Base-by-base conservation (phyloP, 2,329 filamentous ascomycete species). In the Leptographium radiaticola region DNA sequence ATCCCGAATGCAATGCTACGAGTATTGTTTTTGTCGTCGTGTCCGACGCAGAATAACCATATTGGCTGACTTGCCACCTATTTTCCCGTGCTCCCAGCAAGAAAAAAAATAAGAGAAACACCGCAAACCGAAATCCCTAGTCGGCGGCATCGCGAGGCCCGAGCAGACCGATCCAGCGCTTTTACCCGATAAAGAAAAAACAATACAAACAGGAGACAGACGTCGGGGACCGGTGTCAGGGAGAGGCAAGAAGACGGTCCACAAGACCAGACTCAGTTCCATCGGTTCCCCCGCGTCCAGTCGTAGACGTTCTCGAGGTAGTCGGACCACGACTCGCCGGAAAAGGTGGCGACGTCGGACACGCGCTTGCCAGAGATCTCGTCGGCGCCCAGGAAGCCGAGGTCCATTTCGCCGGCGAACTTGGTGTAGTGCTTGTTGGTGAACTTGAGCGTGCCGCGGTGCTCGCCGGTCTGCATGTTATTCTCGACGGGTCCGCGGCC, bases 381-480 rank as follows among this genome's bases (percentile, higher is more conserved):
- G 51, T 52, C 48, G 3, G 50, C 59, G 33, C 57, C 60, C 9
- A 63, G 57, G 31, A 61, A 60, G n/a, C 51, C 42, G 11, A 65
- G 53, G 52, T 61, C 56, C 51, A 61, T 60, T 48, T 59, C 51
- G 49, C 60, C 63, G 0, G 57, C 43, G 49, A 65, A 64, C 36
- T 56, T 60, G 31, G 59, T 60, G 59, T 62, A 65, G 49, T 61
- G 58, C 36, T 61, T 57, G 53, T 62, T 61, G 2, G 58, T 52
- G 44, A 64, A 66, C 42, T 55, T 61, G 57, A 66, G 59, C 20
- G 56, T 57, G 13, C 64, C 64, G 1, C 58, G 49, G 36, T 60
- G 54, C n/a, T 60, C 58, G 8, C 54, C 40, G 6, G 51, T 51
- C 46, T 60, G 54, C 55, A 62, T 59, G 53, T 60, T 44, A 16